Evolutionary conservation across 1,139 yeast genomes (phyloP), one percentile per base, ranked within the genome.

Genomic region (Magnusiomyces suaveolens): DNA sequence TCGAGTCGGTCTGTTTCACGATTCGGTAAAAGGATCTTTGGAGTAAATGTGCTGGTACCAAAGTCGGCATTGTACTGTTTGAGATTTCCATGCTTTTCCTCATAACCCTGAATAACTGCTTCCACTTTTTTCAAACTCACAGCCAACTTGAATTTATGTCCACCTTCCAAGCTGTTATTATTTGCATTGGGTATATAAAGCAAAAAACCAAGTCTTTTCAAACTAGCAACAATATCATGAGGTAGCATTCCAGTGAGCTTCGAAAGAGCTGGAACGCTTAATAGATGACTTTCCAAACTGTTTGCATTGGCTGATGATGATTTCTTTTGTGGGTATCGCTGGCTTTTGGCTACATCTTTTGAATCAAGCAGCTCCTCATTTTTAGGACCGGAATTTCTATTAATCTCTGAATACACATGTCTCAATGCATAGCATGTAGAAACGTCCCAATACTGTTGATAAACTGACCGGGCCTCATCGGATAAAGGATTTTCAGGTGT

Each of bases 401-500:
- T 20, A 18, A 48, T 68, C 48, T 62, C 66, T 0, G 61, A 59
- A 51, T 70, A 64, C 10, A 82, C 61, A 10, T 69, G 69, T 32
- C 69, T 70, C 24, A 82, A 69, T 14, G 69, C 69, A 52, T 71
- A 73, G 24, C 89, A 84, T 21, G 87, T 72, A 4, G 84, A 74
- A 1, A 82, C 70, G 61, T 80, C 83, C 97, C 98, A 92, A 67
- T 86, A 92, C 62, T 83, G 86, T 60, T 95, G 74, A 68, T 92
- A 92, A 60, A 96, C 86, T 36, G 87, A 70, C 51, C 89, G 72
- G 0, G 98, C 98, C 54, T 90, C 72, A 61, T 86, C 94, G 62
- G 95, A 84, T 54, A 92, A 74, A 0, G 98, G 97, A 64, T 90
- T 90, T 63, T 92, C 98, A 0, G 98, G 98, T 0, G 97, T 87